These are phyloP conservation scores for Euphrasia arctica DNA, from an alignment of 305 asterid species.

Conservation along the genomic window DNA sequence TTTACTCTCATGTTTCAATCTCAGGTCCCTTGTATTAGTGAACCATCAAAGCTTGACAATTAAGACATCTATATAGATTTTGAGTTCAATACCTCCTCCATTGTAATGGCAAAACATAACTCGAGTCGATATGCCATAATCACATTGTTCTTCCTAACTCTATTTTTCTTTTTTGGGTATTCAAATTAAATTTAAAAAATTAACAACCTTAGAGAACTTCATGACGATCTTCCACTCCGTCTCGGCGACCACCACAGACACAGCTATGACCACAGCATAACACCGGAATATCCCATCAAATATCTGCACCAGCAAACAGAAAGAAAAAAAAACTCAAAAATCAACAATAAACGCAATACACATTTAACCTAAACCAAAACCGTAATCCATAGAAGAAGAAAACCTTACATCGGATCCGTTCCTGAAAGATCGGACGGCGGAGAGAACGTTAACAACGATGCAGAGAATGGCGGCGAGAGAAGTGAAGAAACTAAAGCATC, in stretches of 20 bases:
- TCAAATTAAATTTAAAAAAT: neutral
- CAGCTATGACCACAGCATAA: conserved; percentile 71
- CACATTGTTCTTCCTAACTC: no score
- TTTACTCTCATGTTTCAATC: no score
- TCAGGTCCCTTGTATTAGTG: no score
- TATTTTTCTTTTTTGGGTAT: no score
- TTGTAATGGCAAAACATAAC: neutral
- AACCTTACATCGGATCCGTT: conserved; percentile 64
- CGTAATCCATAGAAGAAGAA: neutral
- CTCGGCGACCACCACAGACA: conserved; percentile 77
- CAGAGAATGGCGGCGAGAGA: conserved; percentile 69
- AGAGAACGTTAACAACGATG: conserved; percentile 74
- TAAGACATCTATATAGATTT: neutral
- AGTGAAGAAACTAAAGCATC: conserved; percentile 70
- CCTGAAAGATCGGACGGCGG: conserved; percentile 73
- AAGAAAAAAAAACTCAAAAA: no score
- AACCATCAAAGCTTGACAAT: neutral
- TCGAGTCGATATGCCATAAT: neutral
- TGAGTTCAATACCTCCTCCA: neutral
- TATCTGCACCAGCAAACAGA: conserved; percentile 40
- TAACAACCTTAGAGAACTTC: conserved; percentile 68
- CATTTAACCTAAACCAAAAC: neutral
- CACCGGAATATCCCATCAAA: conserved; percentile 97
- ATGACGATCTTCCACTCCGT: conserved; percentile 78
- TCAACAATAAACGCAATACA: neutral